Percentiles rank a stretch among this genome's conserved stretches.
phyloP scores from a whole-genome alignment of 1,139 yeast species.

The Candida glucosophila region DNA sequence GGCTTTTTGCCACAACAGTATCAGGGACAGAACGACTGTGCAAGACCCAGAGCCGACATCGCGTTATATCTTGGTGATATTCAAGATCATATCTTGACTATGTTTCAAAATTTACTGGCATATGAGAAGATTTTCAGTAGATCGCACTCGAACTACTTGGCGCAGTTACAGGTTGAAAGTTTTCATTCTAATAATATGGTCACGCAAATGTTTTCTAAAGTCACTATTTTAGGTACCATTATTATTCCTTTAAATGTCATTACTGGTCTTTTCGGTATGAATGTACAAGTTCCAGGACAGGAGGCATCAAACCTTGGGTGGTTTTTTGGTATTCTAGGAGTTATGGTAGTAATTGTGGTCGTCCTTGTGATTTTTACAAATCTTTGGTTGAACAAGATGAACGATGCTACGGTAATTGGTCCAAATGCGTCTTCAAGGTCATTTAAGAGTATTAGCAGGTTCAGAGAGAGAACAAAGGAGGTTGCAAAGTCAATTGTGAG shows the following conservation, averaged over 20 bases:
- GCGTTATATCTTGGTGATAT: slow-evolving; percentile 91
- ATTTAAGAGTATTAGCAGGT: slow-evolving; percentile 37
- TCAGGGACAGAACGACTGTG: neutral
- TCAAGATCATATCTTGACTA: slow-evolving; percentile 37
- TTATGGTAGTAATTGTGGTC: slow-evolving; percentile 9
- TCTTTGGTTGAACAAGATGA: slow-evolving; percentile 8
- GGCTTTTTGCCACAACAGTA: no score
- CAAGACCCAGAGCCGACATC: slow-evolving; percentile 64
- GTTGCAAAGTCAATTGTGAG: slow-evolving; percentile 33
- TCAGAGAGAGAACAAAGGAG: slow-evolving; percentile 23
- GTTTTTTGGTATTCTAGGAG: slow-evolving; percentile 12
- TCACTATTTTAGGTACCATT: slow-evolving; percentile 16
- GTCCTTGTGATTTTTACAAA: slow-evolving; percentile 7
- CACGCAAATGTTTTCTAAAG: slow-evolving; percentile 14
- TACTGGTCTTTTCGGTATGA: slow-evolving; percentile 19
- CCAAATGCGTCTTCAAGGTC: slow-evolving; percentile 22
- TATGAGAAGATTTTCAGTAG: slow-evolving; percentile 17
- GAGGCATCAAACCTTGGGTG: slow-evolving; percentile 6
- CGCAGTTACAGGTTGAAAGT: slow-evolving; percentile 17
- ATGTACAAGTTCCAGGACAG: slow-evolving; percentile 15
- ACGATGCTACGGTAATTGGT: slow-evolving; percentile 5
- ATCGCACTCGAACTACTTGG: slow-evolving; percentile 18
- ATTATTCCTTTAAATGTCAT: slow-evolving; percentile 15
- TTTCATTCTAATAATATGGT: slow-evolving; percentile 14
- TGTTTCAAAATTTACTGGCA: slow-evolving; percentile 16